Evolutionary conservation across 2,329 filamentous ascomycete species (phyloP), one percentile per base, ranked within the genome.

Genomic region (Paecilomyces formosus): DNA sequence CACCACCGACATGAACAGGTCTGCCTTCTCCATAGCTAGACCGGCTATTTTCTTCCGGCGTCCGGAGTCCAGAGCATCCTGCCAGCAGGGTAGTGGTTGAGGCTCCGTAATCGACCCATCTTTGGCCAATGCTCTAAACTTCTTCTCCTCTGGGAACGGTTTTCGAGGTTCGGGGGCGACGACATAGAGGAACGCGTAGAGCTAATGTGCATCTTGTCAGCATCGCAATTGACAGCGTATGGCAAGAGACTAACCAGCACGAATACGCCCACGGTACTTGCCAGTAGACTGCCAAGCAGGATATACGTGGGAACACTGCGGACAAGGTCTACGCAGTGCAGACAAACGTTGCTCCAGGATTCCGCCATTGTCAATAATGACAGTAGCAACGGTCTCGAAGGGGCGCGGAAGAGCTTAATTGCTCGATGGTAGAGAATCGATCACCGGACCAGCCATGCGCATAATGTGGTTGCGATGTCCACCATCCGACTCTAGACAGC

Each of bases 1-100:
- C 0, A 99, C 91, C 7, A 97, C 86, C 57, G 89, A 94, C 79
- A 99, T 86, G 71, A 88, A 89, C n/a, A 97, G 76, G 62, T 92
- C 86, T 13, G 92, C 84, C 1, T 87, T 82, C 63, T 92, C 88
- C 57, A 95, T 88, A 52, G 76, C 76, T 21, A 74, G 70, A 62
- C 76, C 69, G 62, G 76, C 66, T 66, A 67, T 60, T 52, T 62
- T 64, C 64, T 79, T 74, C 67, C 79, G 82, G 70, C 82, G 84
- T 73, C 84, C 84, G 54, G 80, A 81, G 31, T 86, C 82, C 83
- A 87, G 88, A 71, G 82, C 80, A 73, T 97, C 91, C 70, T 90
- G 86, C 93, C 93, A 97, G 78, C 90, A 96, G 11, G 92, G 89
- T 28, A 97, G 73, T 24, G 78, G 80, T 64, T 85, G 81, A 6